Evolutionary conservation across 768 basidiomycete genomes (phyloP), one percentile per base, ranked within the genome.

Genomic region (Nevesoporus exiguus): DNA sequence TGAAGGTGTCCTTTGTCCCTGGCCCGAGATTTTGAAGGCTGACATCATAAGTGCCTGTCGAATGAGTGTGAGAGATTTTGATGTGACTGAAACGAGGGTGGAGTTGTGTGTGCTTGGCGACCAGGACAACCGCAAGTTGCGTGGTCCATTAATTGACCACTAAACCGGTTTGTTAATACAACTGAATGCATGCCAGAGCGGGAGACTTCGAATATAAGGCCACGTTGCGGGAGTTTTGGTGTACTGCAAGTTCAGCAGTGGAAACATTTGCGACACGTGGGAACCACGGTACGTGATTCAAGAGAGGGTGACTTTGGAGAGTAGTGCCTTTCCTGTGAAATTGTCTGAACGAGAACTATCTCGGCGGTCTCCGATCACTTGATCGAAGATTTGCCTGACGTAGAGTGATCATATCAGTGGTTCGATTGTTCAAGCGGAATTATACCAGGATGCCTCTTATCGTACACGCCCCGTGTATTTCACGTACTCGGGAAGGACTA

Each of bases 1-100:
- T 39, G 45, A 40, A 21, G 19, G 5, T 25, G 54, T 46, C 55
- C 63, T 66, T 66, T 64, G 61, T 64, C 50, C 43, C 42, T 39
- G 8, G 7, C 22, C 29, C 30, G 25, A 47, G 22, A 19, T 50
- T 50, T 55, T 5, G 14, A 47, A 27, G 34, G 3, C 21, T 60
- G 58, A 45, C 59, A 55, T 60, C 45, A 60, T 41, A 4, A 44
- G 30, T 44, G 17, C 41, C 19, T 41, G 40, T 37, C 21, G 57
- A 25, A 49, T 41, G 29, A 54, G 9, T 47, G 60, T 60, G 59
- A 33, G 59, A 56, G 15, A 15, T 47, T 36, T n/a, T 27, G 21
- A 31, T 47, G 52, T 55, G 54, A 55, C n/a, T 46, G 49, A 19
- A 41, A 41, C 44, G 17, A 53, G 39, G 46, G 52, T 39, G 25